Conservation (phyloP, 116 monocot genomes). For the Papilionanthe hybrid region DNA sequence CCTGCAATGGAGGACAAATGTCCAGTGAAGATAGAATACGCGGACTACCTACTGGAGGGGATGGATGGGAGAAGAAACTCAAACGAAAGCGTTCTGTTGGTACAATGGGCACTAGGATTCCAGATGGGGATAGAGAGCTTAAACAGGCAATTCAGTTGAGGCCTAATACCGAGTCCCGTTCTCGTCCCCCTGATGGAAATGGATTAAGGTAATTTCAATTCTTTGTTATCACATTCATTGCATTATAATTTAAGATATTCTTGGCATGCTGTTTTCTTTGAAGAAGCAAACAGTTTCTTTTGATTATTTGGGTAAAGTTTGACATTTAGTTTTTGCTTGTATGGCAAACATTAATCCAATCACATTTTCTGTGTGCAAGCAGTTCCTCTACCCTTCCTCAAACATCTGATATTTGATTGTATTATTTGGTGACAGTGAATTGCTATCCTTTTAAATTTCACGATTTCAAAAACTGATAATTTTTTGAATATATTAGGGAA, state of each 20-base stretch:
- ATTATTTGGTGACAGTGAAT: neutral
- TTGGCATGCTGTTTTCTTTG: neutral
- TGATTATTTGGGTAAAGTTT: neutral
- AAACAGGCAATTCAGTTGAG: slow-evolving; percentile 54
- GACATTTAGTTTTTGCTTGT: neutral
- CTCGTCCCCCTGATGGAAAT: slow-evolving; percentile 46
- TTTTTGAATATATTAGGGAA: neutral
- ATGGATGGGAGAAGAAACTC: slow-evolving; percentile 78
- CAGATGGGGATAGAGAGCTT: slow-evolving; percentile 55
- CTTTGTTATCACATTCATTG: neutral
- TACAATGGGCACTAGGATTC: slow-evolving; percentile 44
- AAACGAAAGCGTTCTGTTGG: slow-evolving; percentile 78
- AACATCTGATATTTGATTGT: neutral
- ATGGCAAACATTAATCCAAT: neutral
- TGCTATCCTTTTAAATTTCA: neutral
- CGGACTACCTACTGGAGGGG: slow-evolving; percentile 57
- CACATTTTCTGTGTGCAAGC: neutral
- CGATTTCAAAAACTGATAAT: neutral
- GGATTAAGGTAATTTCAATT: slow-evolving; percentile 44
- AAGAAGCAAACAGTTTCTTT: neutral
- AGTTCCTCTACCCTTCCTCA: neutral
- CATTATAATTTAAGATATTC: neutral
- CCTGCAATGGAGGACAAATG: slow-evolving; percentile 32
- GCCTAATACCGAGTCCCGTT: slow-evolving; percentile 45
- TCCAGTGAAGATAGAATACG: slow-evolving; percentile 46